Conservation (phyloP, 345 rosid species). For the Aurinia saxatilis region DNA sequence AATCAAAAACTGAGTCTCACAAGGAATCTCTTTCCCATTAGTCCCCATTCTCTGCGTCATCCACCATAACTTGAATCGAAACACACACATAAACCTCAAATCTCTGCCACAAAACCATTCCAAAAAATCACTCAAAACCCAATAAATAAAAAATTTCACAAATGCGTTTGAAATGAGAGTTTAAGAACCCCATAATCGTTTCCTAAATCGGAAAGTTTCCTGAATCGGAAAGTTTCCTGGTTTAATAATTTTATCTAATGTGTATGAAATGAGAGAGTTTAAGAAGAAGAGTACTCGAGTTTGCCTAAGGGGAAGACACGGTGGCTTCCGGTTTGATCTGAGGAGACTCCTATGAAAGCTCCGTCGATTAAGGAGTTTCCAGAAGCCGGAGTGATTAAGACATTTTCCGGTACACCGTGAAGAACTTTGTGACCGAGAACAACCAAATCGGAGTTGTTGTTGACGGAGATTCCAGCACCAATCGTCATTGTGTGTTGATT, state of each 20-base stretch:
- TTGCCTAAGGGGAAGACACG: conserved; percentile 61
- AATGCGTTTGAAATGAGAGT: no score
- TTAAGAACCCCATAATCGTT: no score
- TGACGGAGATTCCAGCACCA: conserved; percentile 23
- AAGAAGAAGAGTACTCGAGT: conserved; percentile 40
- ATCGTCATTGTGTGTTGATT: conserved; percentile 32
- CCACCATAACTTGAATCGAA: conserved; percentile 61
- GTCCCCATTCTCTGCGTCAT: conserved; percentile 55
- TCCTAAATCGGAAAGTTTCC: not conserved
- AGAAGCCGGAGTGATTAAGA: conserved; percentile 31
- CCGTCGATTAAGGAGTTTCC: conserved; percentile 19
- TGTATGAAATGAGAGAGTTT: no score
- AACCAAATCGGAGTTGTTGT: conserved; percentile 36
- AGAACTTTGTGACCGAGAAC: conserved; percentile 37
- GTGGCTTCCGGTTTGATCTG: conserved; percentile 34
- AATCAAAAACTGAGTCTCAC: conserved; percentile 58
- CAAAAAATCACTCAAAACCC: not conserved
- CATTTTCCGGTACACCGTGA: conserved; percentile 30
- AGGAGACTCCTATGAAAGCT: conserved; percentile 48
- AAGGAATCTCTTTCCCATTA: conserved; percentile 40
- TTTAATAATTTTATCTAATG: no score
- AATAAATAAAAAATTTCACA: no score
- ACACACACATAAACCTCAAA: conserved; percentile 45
- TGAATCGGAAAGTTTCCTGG: no score
- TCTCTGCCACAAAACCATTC: conserved; percentile 24